Conservation (phyloP, 2,329 filamentous ascomycete genomes). For the Exserohilum rostratum region DNA sequence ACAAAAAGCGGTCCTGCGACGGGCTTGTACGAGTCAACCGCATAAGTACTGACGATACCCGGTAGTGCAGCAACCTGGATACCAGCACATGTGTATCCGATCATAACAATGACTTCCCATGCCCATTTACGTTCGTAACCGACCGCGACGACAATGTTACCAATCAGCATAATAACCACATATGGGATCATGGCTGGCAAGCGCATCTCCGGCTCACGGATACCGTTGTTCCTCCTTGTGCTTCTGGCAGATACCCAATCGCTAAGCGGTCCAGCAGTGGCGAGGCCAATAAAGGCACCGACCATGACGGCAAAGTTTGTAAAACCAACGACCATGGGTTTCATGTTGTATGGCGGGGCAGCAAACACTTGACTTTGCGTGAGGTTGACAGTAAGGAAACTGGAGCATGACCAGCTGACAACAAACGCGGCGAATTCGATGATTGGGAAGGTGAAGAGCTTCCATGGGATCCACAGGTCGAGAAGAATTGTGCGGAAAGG, state of each 20-base stretch:
- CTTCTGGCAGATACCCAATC: conserved; percentile 64
- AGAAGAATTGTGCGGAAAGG: conserved; percentile 55
- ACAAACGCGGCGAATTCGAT: conserved; percentile 67
- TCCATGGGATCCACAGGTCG: conserved; percentile 67
- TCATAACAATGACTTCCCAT: conserved; percentile 63
- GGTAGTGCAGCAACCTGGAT: conserved; percentile 67
- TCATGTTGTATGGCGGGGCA: conserved; percentile 62
- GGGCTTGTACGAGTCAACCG: conserved; percentile 69
- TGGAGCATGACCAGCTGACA: conserved; percentile 64
- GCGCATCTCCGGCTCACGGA: conserved; percentile 66
- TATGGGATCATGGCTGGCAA: conserved; percentile 64
- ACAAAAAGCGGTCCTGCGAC: conserved; percentile 66
- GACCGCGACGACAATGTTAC: conserved; percentile 62
- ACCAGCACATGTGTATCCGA: conserved; percentile 63
- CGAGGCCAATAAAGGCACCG: conserved; percentile 61
- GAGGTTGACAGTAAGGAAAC: conserved; percentile 66
- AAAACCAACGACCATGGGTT: conserved; percentile 58
- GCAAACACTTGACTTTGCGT: conserved; percentile 62
- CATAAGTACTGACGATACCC: conserved; percentile 64
- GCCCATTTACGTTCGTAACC: conserved; percentile 61
- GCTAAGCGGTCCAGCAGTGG: conserved; percentile 61
- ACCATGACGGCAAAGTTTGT: conserved; percentile 64
- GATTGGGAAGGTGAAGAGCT: conserved; percentile 67
- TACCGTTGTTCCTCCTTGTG: conserved; percentile 60
- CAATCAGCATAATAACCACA: conserved; percentile 61